Evolutionary conservation across 306 rosid species (phyloP).

Genomic region (Ormosia emarginata): DNA sequence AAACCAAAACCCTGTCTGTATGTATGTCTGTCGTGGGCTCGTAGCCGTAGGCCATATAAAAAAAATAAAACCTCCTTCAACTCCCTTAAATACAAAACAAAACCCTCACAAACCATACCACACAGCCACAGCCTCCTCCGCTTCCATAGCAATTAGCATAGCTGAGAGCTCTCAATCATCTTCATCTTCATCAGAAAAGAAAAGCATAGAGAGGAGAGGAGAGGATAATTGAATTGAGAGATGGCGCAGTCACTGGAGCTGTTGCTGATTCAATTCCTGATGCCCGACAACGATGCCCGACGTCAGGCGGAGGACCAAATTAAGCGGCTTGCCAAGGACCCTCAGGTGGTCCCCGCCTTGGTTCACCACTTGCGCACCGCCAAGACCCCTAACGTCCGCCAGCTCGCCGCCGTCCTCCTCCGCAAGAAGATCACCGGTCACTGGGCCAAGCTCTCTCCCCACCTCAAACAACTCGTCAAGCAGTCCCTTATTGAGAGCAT

Average conservation of each 20-base stretch:
- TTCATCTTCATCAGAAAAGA: too few species aligned
- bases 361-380: conserved; percentile 94
- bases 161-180: too few species aligned
- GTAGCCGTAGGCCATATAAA: too few species aligned
- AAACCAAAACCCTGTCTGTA: background rate
- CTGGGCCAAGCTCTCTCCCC: conserved; percentile 91
- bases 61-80: background rate
- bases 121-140: background rate
- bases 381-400: conserved; percentile 95
- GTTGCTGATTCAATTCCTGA: conserved; percentile 80
- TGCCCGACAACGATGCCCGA: conserved; percentile 99
- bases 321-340: conserved; percentile 90
- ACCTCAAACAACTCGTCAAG: conserved; percentile 66
- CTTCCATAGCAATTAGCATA: background rate
- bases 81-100: background rate
- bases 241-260: conserved; percentile 97
- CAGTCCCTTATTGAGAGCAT: conserved; percentile 83
- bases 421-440: conserved; percentile 98
- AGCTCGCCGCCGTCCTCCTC: conserved; percentile 89
- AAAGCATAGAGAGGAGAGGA: background rate
- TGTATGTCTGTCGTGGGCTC: too few species aligned
- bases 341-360: conserved; percentile 85
- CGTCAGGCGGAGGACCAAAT: conserved; percentile 98
- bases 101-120: background rate
- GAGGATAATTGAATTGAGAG: background rate